These are phyloP conservation scores for Gillenia trifoliata DNA, from an alignment of 306 rosid species.

Conservation along the genomic window DNA sequence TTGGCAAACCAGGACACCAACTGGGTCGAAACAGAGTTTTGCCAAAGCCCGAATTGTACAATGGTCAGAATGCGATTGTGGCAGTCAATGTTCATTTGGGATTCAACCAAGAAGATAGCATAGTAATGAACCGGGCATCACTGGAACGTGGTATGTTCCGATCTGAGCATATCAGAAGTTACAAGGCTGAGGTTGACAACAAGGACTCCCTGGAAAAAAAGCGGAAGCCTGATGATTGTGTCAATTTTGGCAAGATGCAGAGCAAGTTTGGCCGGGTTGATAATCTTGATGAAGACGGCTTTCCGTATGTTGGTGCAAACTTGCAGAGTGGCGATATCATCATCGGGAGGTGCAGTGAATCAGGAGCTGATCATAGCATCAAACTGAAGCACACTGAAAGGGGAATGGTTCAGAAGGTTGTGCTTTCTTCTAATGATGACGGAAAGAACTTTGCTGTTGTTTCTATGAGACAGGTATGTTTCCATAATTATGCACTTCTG, in stretches of 20 bases:
- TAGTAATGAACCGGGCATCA: constrained; percentile 94
- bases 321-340: constrained; percentile 88
- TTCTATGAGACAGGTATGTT: constrained; percentile 84
- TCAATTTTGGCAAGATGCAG: constrained; percentile 79
- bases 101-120: constrained; percentile 92
- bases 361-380: constrained; percentile 82
- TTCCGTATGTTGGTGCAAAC: constrained; percentile 82
- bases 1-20: constrained; percentile 50
- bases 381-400: constrained; percentile 89
- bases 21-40: constrained; percentile 29
- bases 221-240: constrained; percentile 66
- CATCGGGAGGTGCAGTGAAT: constrained; percentile 82
- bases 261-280: constrained; percentile 90
- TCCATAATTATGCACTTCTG: background rate
- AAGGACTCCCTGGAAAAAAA: constrained; percentile 68
- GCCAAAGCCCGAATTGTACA: constrained; percentile 72
- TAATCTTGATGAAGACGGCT: constrained; percentile 92
- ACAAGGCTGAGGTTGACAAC: constrained; percentile 84
- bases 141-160: constrained; percentile 98
- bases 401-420: constrained; percentile 92
- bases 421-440: constrained; percentile 87
- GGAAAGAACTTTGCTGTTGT: constrained; percentile 92
- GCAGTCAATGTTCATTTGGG: constrained; percentile 95
- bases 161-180: constrained; percentile 85
- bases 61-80: constrained; percentile 94